Evolutionary conservation across 139 green algal genomes (phyloP).

Genomic region (Pedinophyceae sp.): DNA sequence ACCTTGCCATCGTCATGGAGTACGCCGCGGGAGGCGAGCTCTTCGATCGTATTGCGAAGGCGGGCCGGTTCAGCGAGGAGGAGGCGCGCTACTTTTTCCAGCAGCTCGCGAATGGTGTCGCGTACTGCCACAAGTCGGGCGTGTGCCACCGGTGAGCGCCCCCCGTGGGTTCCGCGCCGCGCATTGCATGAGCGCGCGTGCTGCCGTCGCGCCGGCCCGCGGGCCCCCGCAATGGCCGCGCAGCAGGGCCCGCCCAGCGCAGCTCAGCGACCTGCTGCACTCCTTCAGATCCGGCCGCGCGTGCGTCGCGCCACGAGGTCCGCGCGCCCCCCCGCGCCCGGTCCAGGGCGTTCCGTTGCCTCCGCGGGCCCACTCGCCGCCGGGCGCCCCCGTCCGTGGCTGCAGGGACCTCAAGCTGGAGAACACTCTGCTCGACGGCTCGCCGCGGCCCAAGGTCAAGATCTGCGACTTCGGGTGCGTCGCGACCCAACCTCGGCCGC

Average conservation of each 20-base stretch:
- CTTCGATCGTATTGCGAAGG: constrained; percentile 88
- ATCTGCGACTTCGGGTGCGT: constrained; percentile 98
- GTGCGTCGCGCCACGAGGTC: neutral
- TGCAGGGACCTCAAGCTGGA: no score
- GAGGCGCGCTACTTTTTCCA: constrained; percentile 98
- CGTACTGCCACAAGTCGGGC: constrained; percentile 83
- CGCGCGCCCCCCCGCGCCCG: no score
- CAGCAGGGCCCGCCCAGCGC: no score
- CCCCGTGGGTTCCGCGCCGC: neutral
- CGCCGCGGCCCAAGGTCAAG: constrained; percentile 62
- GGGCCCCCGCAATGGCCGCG: no score
- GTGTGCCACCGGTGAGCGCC: neutral
- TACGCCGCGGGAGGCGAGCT: constrained; percentile 82
- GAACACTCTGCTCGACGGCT: constrained; percentile 89
- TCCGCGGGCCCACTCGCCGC: no score
- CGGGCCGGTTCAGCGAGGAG: constrained; percentile 81
- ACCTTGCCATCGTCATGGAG: constrained; percentile 91
- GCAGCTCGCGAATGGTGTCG: constrained; percentile 88
- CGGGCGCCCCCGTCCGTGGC: no score
- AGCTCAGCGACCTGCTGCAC: neutral
- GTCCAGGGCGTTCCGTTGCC: no score
- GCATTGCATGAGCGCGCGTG: neutral
- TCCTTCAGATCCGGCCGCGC: neutral
- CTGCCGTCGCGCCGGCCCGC: no score
- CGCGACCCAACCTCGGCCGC: constrained; percentile 1